Conservation (phyloP, 495 filamentous ascomycete species). For the Podospora tetraspora region DNA sequence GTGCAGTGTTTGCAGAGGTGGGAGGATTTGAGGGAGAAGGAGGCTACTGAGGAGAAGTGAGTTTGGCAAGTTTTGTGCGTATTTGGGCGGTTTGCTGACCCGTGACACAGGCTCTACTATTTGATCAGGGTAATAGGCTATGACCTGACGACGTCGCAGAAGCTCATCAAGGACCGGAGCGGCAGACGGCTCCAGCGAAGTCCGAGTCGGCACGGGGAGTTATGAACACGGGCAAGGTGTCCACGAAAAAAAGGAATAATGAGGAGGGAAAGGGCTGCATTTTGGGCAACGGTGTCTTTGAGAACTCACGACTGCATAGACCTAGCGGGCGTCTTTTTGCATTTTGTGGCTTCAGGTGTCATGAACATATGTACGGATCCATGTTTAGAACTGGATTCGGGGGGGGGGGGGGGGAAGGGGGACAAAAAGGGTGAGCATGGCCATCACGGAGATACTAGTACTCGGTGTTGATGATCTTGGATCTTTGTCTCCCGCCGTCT, state of each 20-base stretch:
- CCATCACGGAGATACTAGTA: neutral
- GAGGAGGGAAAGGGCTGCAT: neutral
- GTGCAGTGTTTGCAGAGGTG: slow-evolving; percentile 66
- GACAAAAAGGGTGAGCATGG: neutral
- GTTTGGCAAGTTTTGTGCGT: slow-evolving; percentile 6
- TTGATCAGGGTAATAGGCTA: slow-evolving; percentile 43
- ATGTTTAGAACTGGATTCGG: neutral
- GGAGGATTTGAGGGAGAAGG: slow-evolving; percentile 62
- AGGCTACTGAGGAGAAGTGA: slow-evolving; percentile 51
- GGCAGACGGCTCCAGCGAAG: slow-evolving; percentile 29
- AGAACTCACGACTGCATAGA: slow-evolving; percentile 5
- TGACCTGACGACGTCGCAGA: slow-evolving; percentile 36
- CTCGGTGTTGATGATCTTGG: neutral
- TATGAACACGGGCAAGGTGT: neutral
- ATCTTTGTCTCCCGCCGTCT: neutral
- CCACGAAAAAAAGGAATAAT: neutral
- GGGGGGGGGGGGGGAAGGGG: neutral
- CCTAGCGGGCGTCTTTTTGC: slow-evolving; percentile 11
- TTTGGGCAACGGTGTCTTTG: neutral
- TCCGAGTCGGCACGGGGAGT: slow-evolving; percentile 26
- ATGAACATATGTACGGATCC: neutral
- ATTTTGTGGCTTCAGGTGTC: neutral
- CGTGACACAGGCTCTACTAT: slow-evolving; percentile 35
- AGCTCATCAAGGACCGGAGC: slow-evolving; percentile 33
- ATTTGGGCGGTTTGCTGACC: slow-evolving; percentile 17